Conservation (phyloP, 371 early-diverging fungal species). For the Mortierella sp. region DNA sequence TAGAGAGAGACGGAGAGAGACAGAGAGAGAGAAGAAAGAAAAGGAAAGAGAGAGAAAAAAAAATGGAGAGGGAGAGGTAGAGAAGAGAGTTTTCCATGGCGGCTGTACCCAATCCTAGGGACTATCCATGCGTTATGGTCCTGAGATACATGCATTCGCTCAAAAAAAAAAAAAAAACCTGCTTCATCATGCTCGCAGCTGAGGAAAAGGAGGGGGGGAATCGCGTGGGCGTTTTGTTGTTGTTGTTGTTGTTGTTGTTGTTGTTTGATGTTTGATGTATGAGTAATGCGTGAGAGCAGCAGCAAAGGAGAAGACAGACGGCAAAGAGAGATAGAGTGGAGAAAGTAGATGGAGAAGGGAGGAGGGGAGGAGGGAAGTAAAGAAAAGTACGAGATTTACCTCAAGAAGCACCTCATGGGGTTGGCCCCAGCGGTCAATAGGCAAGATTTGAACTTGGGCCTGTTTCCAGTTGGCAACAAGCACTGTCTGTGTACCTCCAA, state of each 20-base stretch:
- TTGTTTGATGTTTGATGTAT: too few relatives aligned
- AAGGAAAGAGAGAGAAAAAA: not conserved
- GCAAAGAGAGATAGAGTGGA: not conserved
- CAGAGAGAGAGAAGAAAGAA: not conserved
- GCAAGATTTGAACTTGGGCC: slow-evolving; percentile 36
- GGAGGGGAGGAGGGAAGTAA: not conserved
- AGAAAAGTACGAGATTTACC: slow-evolving; percentile 15
- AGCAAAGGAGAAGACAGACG: not conserved
- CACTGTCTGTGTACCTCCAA: slow-evolving; percentile 33
- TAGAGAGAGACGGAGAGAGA: not conserved
- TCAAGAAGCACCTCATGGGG: slow-evolving; percentile 44
- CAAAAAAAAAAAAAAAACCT: too few relatives aligned
- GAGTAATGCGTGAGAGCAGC: too few relatives aligned
- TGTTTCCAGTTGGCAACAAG: slow-evolving; percentile 41
- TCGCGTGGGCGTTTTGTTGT: too few relatives aligned
- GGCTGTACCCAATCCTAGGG: too few relatives aligned
- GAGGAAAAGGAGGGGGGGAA: too few relatives aligned
- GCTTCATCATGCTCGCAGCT: too few relatives aligned
- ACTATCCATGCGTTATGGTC: too few relatives aligned
- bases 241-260: too few relatives aligned
- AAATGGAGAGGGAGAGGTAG: too few relatives aligned
- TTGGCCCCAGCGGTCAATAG: slow-evolving; percentile 45
- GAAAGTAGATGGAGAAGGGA: not conserved
- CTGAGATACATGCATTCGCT: too few relatives aligned
- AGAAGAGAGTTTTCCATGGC: too few relatives aligned